Conservation (phyloP, 1,139 yeast species). For the Taphrina confusa region DNA sequence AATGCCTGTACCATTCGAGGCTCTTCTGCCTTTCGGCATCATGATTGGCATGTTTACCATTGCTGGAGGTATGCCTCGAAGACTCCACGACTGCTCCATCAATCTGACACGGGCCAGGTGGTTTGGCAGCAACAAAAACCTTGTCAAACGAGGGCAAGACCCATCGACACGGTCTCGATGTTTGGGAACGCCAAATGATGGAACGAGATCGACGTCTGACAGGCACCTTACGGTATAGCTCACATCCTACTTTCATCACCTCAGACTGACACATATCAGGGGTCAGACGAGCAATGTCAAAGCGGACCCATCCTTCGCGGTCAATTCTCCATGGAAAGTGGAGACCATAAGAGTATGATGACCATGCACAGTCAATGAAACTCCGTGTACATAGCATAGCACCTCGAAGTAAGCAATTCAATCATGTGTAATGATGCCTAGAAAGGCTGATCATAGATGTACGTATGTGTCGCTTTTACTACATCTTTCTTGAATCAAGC, state of each 20-base stretch:
- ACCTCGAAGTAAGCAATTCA: no score
- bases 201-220: slow-evolving; percentile 36
- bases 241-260: no score
- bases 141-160: slow-evolving; percentile 34
- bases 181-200: slow-evolving; percentile 37
- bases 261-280: no score
- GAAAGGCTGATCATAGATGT: no score
- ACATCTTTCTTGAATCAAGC: no score
- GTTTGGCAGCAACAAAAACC: slow-evolving; percentile 33
- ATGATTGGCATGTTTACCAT: slow-evolving; percentile 34
- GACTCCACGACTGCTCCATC: background rate
- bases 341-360: slow-evolving; percentile 1
- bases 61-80: slow-evolving; percentile 25
- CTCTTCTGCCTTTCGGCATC: slow-evolving; percentile 36
- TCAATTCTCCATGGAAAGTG: slow-evolving; percentile 32
- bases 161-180: slow-evolving; percentile 32
- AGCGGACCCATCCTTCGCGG: slow-evolving; percentile 32
- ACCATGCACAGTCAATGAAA: background rate
- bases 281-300: slow-evolving; percentile 26
- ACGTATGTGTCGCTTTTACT: no score
- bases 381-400: slow-evolving; percentile 1
- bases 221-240: slow-evolving; percentile 30
- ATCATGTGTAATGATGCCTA: no score
- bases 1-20: slow-evolving; percentile 37
- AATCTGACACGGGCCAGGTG: slow-evolving; percentile 11